These are phyloP conservation scores for Acrodontium crateriforme DNA, from an alignment of 2,329 filamentous ascomycete species.

Conservation along the genomic window DNA sequence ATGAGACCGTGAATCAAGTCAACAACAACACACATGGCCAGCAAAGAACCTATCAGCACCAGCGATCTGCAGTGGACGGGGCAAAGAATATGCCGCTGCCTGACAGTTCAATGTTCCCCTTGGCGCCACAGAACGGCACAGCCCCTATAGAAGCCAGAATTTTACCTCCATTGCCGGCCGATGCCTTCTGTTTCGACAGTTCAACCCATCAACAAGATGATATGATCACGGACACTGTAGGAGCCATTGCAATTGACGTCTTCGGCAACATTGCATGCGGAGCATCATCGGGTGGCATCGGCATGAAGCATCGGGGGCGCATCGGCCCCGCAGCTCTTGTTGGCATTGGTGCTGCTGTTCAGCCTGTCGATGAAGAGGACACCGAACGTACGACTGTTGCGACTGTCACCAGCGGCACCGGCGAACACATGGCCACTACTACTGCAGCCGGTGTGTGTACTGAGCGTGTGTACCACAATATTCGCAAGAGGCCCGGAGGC, in stretches of 20 bases:
- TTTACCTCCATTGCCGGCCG: no score
- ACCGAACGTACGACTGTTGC: slow-evolving; percentile 57
- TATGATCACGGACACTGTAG: slow-evolving; percentile 82
- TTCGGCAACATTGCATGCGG: slow-evolving; percentile 81
- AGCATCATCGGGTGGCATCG: slow-evolving; percentile 92
- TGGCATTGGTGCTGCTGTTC: slow-evolving; percentile 76
- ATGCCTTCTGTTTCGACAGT: no score
- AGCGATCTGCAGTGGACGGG: no score
- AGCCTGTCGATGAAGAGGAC: slow-evolving; percentile 63
- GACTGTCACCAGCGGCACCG: slow-evolving; percentile 82
- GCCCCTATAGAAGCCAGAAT: no score
- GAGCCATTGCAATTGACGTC: slow-evolving; percentile 82
- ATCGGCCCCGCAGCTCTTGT: slow-evolving; percentile 87
- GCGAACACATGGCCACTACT: slow-evolving; percentile 94
- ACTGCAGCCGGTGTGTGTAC: slow-evolving; percentile 81
- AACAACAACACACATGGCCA: no score
- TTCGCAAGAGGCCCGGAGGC: slow-evolving; percentile 46
- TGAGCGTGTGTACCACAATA: slow-evolving; percentile 60
- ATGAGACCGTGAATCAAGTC: no score
- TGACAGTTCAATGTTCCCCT: no score
- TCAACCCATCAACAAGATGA: no score
- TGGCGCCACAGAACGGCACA: no score
- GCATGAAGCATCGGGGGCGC: slow-evolving; percentile 91
- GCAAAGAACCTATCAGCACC: no score
- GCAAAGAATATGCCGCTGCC: no score